Base-by-base conservation (phyloP, 2,329 filamentous ascomycete genomes). In the Lojkania enalia region DNA sequence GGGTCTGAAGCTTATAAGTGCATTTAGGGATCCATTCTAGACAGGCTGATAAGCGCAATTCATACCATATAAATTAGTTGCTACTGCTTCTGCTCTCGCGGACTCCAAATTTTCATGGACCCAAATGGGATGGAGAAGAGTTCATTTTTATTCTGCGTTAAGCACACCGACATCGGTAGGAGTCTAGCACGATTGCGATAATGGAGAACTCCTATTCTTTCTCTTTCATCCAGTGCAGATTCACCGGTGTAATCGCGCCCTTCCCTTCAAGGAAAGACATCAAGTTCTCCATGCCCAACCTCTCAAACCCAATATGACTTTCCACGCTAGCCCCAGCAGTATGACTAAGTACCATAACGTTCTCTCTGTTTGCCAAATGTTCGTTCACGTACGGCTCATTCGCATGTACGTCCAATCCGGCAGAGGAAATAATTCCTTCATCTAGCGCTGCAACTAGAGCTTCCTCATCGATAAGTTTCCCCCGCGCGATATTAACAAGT, bases 291-390 rank as follows among this genome's bases (percentile, higher is more conserved):
- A 88, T 86, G 23, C 79, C 80, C 62, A 86, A 58, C 63, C 80
- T 77, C 71, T 87, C 84, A 53, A 87, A 86, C 3, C 80, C 82
- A n/a, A 78, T 63, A 56, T 84, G 82, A 49, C 83, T 84, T 63
- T 86, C 82, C 12, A 86, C 74, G 25, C 83, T 85, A 3, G 83
- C 82, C 0, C 84, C 84, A 1, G 83, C 84, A 52, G 85, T 85
- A 61, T 87, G 85, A 40, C 81, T 81, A n/a, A 84, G 81, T 42
- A 87, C 61, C 70, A 84, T 76, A 0, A 80, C 80, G 49, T 75
- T 76, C 1, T 63, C 49, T 67, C 54, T 71, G 60, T 18, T 57
- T 45, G 67, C 71, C 45, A 86, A 61, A 18, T 74, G 67, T 20
- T 70, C 60, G 56, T 80, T 73, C 2, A 84, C 73, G 29, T 66